Percentiles rank a stretch among this genome's conserved stretches.
phyloP scores from a whole-genome alignment of 331 rosid species.

The Stylosanthes scabra region DNA sequence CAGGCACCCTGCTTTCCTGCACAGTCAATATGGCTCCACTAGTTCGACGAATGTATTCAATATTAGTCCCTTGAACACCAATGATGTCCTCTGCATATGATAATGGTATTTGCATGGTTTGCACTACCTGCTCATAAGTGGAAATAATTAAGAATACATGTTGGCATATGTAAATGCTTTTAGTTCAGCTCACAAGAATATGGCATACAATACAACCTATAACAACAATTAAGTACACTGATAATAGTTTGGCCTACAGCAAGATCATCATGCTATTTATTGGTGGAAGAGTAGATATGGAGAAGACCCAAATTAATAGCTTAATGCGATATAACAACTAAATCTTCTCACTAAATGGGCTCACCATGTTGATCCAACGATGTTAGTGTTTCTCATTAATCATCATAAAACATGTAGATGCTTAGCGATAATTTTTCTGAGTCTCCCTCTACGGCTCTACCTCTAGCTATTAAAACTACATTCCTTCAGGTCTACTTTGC shows the following conservation, averaged over 20 bases:
- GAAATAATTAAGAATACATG: slow-evolving; percentile 6
- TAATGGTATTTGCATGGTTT: slow-evolving; percentile 97
- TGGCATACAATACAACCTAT: slow-evolving; percentile 9
- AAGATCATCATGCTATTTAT: slow-evolving; percentile 27
- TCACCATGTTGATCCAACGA: neutral
- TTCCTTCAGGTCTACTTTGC: neutral
- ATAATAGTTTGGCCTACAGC: slow-evolving; percentile 13
- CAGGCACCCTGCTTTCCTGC: slow-evolving; percentile 92
- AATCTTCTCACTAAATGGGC: neutral
- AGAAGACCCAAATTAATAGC: slow-evolving; percentile 7
- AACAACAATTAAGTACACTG: slow-evolving; percentile 9
- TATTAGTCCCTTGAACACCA: slow-evolving; percentile 90
- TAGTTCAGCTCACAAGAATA: slow-evolving; percentile 14
- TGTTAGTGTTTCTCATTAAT: neutral
- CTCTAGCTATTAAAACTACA: neutral
- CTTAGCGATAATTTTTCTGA: neutral
- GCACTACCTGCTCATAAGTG: slow-evolving; percentile 64
- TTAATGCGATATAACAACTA: neutral
- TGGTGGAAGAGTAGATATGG: neutral
- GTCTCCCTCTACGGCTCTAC: neutral
- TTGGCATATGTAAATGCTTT: slow-evolving; percentile 12
- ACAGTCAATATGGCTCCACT: slow-evolving; percentile 95
- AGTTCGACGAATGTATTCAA: slow-evolving; percentile 88
- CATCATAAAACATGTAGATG: neutral
- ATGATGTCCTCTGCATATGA: slow-evolving; percentile 96